phyloP scores from a whole-genome alignment of 164 flowering plant genomes.

The Stephania yunnanensis region DNA sequence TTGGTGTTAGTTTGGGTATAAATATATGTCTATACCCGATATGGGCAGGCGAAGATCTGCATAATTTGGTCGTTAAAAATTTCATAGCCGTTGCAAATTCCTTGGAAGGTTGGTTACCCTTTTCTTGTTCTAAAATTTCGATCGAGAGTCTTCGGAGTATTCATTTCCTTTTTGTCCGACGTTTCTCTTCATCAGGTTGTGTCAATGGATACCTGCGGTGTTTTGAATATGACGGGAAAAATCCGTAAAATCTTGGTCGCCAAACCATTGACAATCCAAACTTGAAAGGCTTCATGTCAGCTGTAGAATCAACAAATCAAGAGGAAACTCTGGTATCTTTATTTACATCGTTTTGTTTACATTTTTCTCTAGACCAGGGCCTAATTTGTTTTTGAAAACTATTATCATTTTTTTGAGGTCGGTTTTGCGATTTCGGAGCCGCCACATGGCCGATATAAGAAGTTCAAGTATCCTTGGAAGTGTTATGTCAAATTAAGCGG shows the following conservation, averaged over 20 bases:
- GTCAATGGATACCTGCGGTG: conserved; percentile 65
- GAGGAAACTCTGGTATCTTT: conserved; percentile 57
- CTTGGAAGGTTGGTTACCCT: conserved; percentile 43
- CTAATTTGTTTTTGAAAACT: too few species aligned
- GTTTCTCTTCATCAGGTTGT: conserved; percentile 38
- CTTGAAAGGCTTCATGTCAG: conserved; percentile 75
- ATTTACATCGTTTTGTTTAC: too few species aligned
- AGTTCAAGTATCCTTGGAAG: conserved; percentile 71
- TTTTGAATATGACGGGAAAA: conserved; percentile 30
- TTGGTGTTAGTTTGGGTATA: conserved; percentile 48
- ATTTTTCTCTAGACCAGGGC: too few species aligned
- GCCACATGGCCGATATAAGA: conserved; percentile 80
- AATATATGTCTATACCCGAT: conserved; percentile 73
- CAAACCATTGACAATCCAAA: conserved; percentile 35
- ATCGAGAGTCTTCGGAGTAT: too few species aligned
- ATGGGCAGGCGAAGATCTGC: conserved; percentile 93
- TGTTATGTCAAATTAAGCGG: conserved; percentile 69
- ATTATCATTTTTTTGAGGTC: too few species aligned
- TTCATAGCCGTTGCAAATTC: conserved; percentile 63
- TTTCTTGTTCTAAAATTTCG: neutral
- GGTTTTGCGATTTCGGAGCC: too few species aligned
- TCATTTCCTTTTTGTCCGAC: neutral
- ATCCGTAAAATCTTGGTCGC: neutral
- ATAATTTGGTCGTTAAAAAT: conserved; percentile 74
- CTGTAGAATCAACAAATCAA: conserved; percentile 66